Conservation (phyloP, 345 rosid species). For the Melaleuca alternifolia region DNA sequence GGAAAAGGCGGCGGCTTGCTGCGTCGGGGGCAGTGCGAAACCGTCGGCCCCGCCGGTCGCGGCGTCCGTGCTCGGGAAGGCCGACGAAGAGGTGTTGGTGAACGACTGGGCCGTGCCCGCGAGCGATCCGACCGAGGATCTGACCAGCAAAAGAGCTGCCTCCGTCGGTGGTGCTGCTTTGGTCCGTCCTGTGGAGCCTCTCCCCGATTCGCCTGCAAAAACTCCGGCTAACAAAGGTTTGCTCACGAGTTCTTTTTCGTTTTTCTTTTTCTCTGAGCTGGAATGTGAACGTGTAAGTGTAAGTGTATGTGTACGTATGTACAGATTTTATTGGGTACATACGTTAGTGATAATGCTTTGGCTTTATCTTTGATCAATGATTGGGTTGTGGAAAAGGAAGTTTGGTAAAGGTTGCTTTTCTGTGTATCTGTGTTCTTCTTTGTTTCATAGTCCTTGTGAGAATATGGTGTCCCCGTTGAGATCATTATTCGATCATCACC, state of each 20-base stretch:
- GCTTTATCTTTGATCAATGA: neutral
- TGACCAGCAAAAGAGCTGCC: constrained; percentile 10
- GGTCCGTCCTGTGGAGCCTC: constrained; percentile 41
- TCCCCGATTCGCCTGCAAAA: constrained; percentile 26
- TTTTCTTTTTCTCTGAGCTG: neutral
- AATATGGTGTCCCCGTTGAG: neutral
- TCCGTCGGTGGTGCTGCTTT: constrained; percentile 14
- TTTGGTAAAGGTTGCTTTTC: neutral
- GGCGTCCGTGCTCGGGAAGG: neutral
- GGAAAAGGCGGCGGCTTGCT: constrained; percentile 54
- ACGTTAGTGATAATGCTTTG: neutral
- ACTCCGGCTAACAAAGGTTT: constrained; percentile 35
- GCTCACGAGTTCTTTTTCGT: neutral
- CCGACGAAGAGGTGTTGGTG: constrained; percentile 1
- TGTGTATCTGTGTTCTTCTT: neutral
- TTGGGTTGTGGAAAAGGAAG: neutral
- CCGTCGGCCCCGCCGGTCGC: neutral
- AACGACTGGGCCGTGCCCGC: constrained; percentile 24
- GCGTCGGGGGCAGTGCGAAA: constrained; percentile 9
- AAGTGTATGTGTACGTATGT: neutral
- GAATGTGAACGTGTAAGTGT: neutral
- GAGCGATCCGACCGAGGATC: constrained; percentile 18
- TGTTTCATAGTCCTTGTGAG: neutral
- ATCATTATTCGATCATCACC: neutral
- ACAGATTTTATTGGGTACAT: neutral